Evolutionary conservation across 192 early-diverging fungal genomes (phyloP).

Genomic region (Coemansia sp.): DNA sequence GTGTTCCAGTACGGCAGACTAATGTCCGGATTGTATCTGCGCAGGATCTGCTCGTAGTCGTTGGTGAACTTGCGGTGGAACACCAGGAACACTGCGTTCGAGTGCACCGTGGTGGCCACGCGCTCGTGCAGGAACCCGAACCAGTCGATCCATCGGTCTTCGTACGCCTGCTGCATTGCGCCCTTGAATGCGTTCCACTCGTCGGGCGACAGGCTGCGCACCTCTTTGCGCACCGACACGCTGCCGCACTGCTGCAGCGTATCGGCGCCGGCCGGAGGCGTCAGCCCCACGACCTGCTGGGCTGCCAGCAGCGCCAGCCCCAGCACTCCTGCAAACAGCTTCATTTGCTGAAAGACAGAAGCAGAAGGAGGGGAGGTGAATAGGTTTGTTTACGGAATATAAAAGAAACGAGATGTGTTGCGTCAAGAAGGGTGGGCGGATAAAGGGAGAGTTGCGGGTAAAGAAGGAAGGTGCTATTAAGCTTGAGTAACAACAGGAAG

Average conservation of each 20-base stretch:
- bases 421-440: too few species aligned
- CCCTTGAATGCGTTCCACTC: constrained; percentile 41
- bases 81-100: constrained; percentile 43
- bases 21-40: constrained; percentile 36
- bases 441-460: too few species aligned
- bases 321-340: constrained; percentile 16
- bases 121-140: constrained; percentile 41
- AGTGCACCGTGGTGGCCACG: constrained; percentile 27
- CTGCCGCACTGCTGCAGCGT: constrained; percentile 16
- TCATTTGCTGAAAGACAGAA: constrained; percentile 18
- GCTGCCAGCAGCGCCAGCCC: constrained; percentile 22
- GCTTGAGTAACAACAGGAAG: background rate
- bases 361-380: background rate
- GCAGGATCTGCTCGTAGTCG: constrained; percentile 54
- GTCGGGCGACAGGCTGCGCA: constrained; percentile 31
- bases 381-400: too few species aligned
- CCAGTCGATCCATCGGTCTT: constrained; percentile 44
- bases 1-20: constrained; percentile 50
- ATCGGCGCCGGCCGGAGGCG: constrained; percentile 30
- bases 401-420: too few species aligned
- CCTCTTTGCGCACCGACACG: constrained; percentile 42
- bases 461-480: background rate
- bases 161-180: constrained; percentile 24
- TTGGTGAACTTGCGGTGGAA: constrained; percentile 54
- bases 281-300: constrained; percentile 5